These are phyloP conservation scores for Solanum arcanum DNA, from an alignment of 257 asterid species.

Conservation along the genomic window DNA sequence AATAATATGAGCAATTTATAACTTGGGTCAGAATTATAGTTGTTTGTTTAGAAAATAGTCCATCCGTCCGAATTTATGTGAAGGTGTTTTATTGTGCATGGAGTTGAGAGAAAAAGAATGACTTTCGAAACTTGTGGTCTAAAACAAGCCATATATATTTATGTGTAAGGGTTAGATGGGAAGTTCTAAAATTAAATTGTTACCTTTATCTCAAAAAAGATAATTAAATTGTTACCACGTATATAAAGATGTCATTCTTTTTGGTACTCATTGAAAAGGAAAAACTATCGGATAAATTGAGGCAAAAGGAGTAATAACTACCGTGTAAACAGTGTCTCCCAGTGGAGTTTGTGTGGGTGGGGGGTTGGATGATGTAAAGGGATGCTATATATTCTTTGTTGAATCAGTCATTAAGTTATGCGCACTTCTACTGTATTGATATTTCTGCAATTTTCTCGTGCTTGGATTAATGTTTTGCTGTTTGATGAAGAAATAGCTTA, in stretches of 20 bases:
- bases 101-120: neutral
- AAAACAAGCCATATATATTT: neutral
- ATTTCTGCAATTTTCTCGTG: neutral
- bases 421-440: neutral
- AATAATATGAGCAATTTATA: neutral
- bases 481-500: neutral
- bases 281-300: neutral
- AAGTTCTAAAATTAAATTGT: neutral
- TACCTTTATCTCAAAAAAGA: neutral
- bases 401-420: neutral
- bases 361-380: neutral
- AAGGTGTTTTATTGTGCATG: neutral
- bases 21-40: neutral
- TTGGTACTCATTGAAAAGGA: neutral
- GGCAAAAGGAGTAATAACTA: neutral
- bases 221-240: too few species aligned
- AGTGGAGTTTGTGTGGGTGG: neutral
- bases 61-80: neutral
- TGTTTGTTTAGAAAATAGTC: neutral
- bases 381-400: neutral
- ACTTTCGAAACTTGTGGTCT: neutral
- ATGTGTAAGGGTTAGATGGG: neutral
- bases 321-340: neutral
- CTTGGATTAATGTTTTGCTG: neutral
- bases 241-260: neutral